Percentiles rank a stretch among this genome's conserved stretches.
phyloP scores from a whole-genome alignment of 371 early-diverging fungal species.

The Racocetra persica region DNA sequence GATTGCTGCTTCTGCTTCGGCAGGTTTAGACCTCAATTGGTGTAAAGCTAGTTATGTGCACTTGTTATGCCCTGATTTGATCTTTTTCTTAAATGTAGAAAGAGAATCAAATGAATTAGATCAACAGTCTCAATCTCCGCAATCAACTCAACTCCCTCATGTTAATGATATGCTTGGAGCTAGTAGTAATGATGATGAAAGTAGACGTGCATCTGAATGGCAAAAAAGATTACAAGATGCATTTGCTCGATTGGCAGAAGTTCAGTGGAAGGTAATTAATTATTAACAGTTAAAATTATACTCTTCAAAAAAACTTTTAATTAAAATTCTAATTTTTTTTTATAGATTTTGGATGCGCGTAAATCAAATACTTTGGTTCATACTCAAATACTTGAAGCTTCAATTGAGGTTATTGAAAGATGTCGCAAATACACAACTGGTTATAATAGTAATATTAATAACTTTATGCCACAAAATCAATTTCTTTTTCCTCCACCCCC shows the following conservation, averaged over 20 bases:
- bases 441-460: slow-evolving; percentile 20
- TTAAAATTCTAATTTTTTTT: neutral
- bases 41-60: slow-evolving; percentile 34
- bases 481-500: neutral
- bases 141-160: neutral
- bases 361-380: slow-evolving; percentile 34
- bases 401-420: slow-evolving; percentile 40
- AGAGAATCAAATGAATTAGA: slow-evolving; percentile 11
- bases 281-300: neutral
- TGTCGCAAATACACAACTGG: slow-evolving; percentile 19
- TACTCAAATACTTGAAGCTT: slow-evolving; percentile 30
- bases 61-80: slow-evolving; percentile 32
- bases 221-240: slow-evolving; percentile 40
- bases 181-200: slow-evolving; percentile 5
- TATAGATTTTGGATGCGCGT: slow-evolving; percentile 38
- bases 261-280: slow-evolving; percentile 37
- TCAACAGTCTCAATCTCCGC: neutral
- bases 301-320: neutral
- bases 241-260: slow-evolving; percentile 20
- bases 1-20: slow-evolving; percentile 33
- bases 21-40: slow-evolving; percentile 36
- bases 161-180: neutral
- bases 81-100: slow-evolving; percentile 30
- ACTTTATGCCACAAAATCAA: slow-evolving; percentile 3
- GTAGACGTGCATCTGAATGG: slow-evolving; percentile 19